Base-by-base conservation (phyloP, 208 protist genomes). In the Leishmania lainsoni region DNA sequence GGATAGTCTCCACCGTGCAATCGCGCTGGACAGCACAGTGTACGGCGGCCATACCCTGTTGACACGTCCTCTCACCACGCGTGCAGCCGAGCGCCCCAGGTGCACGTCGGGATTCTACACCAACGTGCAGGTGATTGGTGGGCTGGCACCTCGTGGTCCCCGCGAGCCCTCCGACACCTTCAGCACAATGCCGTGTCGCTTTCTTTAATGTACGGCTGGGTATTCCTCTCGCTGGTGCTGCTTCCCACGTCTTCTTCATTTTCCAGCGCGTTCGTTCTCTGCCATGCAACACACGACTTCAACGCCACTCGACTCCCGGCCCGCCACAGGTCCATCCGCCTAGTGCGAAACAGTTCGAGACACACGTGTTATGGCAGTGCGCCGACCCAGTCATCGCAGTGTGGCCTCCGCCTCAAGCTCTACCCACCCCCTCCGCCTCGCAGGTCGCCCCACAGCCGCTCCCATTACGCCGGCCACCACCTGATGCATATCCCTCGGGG, bases 141-240 rank as follows among this genome's bases (percentile, higher is more conserved):
- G 45, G 56, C 56, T 84, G 48, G 3, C 54, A 3, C 58, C 22
- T 32, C 81, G 76, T 20, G 70, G 76, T 32, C 81, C 81, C 26
- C 81, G 76, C 16, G 70, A 78, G 45, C 70, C 68, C 9, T 52
- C 59, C 5, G 69, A 54, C 10, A 29, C 56, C 45, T 80, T 84
- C 22, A 66, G 59, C 2, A 12, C 59, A 26, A 80, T 80, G 68
- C 76, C 81, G 8, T 61, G 68, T 16, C 81, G 76, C 14, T 78
- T 77, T 63, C 45, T 86, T 16, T 81, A 20, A n/a, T n/a, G 29
- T 29, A 17, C 26, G 45, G 69, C 45, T 22, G 35, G 2, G 42
- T 45, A 10, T 73, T 29, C 45, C 9, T 5, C 8, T 29, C 10
- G 6, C 45, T 29, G 29, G 26, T 8, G 4, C 22, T 68, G 6